phyloP scores from a whole-genome alignment of 192 early-diverging fungal genomes.

The Coemansia sp. region DNA sequence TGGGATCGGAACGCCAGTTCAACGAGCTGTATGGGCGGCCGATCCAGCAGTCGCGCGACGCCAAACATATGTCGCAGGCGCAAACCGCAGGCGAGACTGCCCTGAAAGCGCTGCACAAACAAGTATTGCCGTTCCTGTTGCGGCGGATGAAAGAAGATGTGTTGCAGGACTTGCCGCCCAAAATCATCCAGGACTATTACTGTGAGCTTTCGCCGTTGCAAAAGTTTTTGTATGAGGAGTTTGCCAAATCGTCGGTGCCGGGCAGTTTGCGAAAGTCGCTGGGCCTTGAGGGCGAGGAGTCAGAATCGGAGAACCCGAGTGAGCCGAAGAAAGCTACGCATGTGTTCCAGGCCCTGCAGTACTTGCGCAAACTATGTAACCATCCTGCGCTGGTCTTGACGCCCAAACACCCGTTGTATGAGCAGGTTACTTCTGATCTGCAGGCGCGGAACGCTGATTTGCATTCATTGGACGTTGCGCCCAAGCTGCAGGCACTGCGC shows the following conservation, averaged over 20 bases:
- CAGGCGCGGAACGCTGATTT: conserved; percentile 45
- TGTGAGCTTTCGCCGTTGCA: conserved; percentile 92
- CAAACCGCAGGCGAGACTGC: conserved; percentile 56
- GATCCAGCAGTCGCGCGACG: conserved; percentile 85
- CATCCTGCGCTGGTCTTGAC: conserved; percentile 91
- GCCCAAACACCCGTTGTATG: conserved; percentile 83
- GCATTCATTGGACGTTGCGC: conserved; percentile 62
- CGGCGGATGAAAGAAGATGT: conserved; percentile 98
- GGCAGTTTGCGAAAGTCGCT: conserved; percentile 31
- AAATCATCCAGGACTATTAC: conserved; percentile 99
- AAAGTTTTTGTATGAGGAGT: conserved; percentile 90
- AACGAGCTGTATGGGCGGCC: conserved; percentile 93
- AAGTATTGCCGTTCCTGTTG: conserved; percentile 93
- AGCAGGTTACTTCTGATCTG: conserved; percentile 64
- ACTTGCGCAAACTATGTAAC: conserved; percentile 92
- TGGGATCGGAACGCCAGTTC: conserved; percentile 93
- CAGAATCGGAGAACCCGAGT: neutral
- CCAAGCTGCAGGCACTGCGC: conserved; percentile 86
- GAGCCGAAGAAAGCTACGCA: conserved; percentile 64
- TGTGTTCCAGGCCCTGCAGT: conserved; percentile 98
- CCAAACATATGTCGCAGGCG: conserved; percentile 60
- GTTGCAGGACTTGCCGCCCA: conserved; percentile 92
- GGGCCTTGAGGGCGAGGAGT: conserved; percentile 12
- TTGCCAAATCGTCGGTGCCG: conserved; percentile 63
- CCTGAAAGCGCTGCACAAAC: conserved; percentile 91